Percentiles rank a stretch among this genome's conserved stretches.
phyloP scores from a whole-genome alignment of 1,284 basidiomycete genomes.

The Ceratobasidium sp. region DNA sequence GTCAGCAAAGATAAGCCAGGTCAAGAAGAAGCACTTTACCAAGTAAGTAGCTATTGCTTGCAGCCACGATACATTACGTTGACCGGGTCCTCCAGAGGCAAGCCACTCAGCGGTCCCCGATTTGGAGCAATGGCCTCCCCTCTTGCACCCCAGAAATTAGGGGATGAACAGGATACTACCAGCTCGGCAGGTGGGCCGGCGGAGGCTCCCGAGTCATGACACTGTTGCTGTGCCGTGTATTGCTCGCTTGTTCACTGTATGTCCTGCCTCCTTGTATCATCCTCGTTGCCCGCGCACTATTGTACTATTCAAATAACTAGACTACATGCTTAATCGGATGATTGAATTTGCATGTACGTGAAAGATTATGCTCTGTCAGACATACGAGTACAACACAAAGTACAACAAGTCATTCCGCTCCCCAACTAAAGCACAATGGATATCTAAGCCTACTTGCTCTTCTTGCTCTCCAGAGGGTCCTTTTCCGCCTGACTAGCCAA shows the following conservation, averaged over 20 bases:
- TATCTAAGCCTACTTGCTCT: slow-evolving; percentile 54
- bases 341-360: slow-evolving; percentile 8
- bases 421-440: slow-evolving; percentile 4
- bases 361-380: slow-evolving; percentile 3
- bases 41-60: slow-evolving; percentile 64
- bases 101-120: slow-evolving; percentile 32
- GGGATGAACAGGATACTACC: slow-evolving; percentile 1
- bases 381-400: not conserved
- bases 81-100: slow-evolving; percentile 12
- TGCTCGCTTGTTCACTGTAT: slow-evolving; percentile 1
- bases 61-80: not conserved
- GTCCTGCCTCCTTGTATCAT: not conserved
- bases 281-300: slow-evolving; percentile 1
- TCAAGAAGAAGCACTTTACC: slow-evolving; percentile 88
- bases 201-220: not conserved
- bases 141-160: slow-evolving; percentile 17
- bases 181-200: slow-evolving; percentile 5
- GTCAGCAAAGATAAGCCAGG: slow-evolving; percentile 85
- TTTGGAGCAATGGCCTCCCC: slow-evolving; percentile 15
- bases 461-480: slow-evolving; percentile 55
- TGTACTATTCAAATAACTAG: slow-evolving; percentile 24
- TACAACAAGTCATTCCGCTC: slow-evolving; percentile 3
- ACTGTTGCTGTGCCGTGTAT: not conserved
- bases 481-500: slow-evolving; percentile 14
- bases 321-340: slow-evolving; percentile 34